Evolutionary conservation across 75 land plant species (phyloP), one percentile per base, ranked within the genome.

Genomic region (Gnetum montanum): DNA sequence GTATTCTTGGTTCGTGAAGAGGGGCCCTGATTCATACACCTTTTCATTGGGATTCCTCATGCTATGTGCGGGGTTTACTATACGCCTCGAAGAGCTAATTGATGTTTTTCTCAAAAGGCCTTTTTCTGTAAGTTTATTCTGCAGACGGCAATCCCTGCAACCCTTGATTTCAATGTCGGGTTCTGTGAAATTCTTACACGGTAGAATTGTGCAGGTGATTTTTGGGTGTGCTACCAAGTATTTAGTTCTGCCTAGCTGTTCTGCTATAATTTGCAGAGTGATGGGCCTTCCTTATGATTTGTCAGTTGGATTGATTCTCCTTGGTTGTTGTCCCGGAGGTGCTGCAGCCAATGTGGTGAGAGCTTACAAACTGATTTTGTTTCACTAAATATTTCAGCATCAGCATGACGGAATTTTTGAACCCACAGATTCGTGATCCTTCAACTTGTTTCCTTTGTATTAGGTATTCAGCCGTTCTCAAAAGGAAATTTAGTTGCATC

Each of bases 291-390:
- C 83, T 6, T 69, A 76, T 16, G 54, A 73, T 35, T 68, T 90
- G 54, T 76, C 86, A 41, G 86, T 80, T 31, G 96, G 96, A 31
- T 68, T 90, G 44, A 79, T 90, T 40, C 61, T 90, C 30, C 71
- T 90, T 29, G 49, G 64, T n/a, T 90, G 96, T 61, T 90, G 96
- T 47, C 96, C 96, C 22, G 90, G 90, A 40, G 96, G 96, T 23
- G 74, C 90, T 22, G 96, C 96, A 29, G 84, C 95, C 61, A 90
- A 85, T 82, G 96, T 90, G 77, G 96, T 89, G 75, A 57, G 82
- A 27, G 13, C 52, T 47, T n/a, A 20, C 5, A 34, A 38, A 24
- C 20, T 37, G 34, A 28, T 22, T 15, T 31, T 4, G n/a, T 31
- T 61, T 22, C 31, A 6, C 7, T 64, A 31, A n/a, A n/a, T n/a